Base-by-base conservation (phyloP, 306 rosid species). In the Prosopis cineraria region DNA sequence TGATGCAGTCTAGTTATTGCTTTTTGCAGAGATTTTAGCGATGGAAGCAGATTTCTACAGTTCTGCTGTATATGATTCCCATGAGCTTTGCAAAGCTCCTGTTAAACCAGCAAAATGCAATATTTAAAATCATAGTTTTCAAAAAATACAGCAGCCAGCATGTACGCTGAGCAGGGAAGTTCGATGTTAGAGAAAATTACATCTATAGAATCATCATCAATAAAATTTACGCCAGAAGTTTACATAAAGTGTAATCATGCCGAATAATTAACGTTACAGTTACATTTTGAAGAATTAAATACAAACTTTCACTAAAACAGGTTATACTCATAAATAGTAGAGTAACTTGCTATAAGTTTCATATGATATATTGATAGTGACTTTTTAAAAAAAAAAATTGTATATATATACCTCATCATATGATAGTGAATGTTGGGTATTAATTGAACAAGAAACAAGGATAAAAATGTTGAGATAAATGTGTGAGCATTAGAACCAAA, bases 51-150 rank as follows among this genome's bases (percentile, higher is more conserved):
- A 72, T 85, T 90, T 75, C 92, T 86, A 7, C 85, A 85, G 78
- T 80, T 91, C 81, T 89, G 98, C 73, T 91, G 91, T 75, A 95
- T 91, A 36, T 87, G 82, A 81, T 84, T 87, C 12, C 97, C 97
- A 79, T 96, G 98, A 67, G 75, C 79, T 73, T 91, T 91, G 80
- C 97, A 93, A 47, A 96, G 88, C 84, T 90, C 99, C 99, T 93
- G 90, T 78, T 79, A 85, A 12, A 73, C 52, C 55, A 59, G 87
- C 76, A 70, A 70, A 79, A 25, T 7, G 27, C 47, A 20, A 22
- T 22, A n/a, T 20, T 75, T 67, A 56, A 65, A 44, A 78, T 76
- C 78, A 62, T 17, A 1, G n/a, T 40, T 53, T 59, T 47, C 0
- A 7, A 0, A 5, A 2, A 7, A 19, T 19, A 20, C 22, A 22